Base-by-base conservation (phyloP, 1,284 basidiomycete species). In the Ceratobasidium sp. region DNA sequence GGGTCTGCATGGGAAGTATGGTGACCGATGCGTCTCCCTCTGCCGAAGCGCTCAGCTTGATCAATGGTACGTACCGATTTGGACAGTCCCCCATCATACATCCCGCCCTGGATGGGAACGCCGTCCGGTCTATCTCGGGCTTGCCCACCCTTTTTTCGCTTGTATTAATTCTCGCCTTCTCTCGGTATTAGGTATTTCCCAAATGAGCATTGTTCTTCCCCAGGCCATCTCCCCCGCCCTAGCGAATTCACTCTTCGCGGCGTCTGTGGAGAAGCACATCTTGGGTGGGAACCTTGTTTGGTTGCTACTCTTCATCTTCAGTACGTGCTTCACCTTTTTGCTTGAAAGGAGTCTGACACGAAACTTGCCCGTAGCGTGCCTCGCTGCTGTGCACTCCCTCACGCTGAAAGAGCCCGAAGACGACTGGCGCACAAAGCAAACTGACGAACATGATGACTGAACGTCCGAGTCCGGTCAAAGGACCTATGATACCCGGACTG, bases 161-260 rank as follows among this genome's bases (percentile, higher is more conserved):
- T 35, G n/a, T 7, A 4, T 23, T 38, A n/a, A n/a, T 35, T 63
- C 38, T 35, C 41, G 9, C 21, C n/a, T 23, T 30, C 14, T 41
- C 35, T 71, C 50, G 58, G 21, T 71, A 70, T 43, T 73, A 76
- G 75, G 74, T 2, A 61, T 76, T 23, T 70, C 62, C 21, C 75
- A 76, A 52, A 76, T 77, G 71, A 59, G 73, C 23, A 58, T 73
- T 16, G 73, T 76, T 18, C 70, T 77, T 49, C 69, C 75, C 11
- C 57, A 74, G 58, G 76, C 75, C 13, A 46, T 76, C 35, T 76
- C 76, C 3, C 77, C 77, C 7, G 77, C 73, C 16, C 69, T 74
- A 49, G 73, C 72, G 18, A 78, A 75, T n/a, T 76, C 75, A 18
- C 52, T 77, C 5, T 78, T 76, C 41, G 77, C 77, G 11, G 75